Base-by-base conservation (phyloP, 2,329 filamentous ascomycete species). In the Curvularia verruculosa region DNA sequence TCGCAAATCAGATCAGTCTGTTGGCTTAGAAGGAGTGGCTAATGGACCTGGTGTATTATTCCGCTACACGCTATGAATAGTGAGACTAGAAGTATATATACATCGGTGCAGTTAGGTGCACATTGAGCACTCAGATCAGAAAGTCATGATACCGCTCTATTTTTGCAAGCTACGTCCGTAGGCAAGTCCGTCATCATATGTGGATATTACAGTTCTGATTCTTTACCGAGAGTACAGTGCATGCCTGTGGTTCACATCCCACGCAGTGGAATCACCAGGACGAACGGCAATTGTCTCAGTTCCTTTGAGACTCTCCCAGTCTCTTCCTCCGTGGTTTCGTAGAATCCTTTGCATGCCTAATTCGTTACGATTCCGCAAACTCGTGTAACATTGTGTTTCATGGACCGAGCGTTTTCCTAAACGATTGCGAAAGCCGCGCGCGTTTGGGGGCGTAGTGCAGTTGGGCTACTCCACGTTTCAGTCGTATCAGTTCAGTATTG, bases 21-120 rank as follows among this genome's bases (percentile, higher is more conserved):
- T 52, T 0, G 62, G 64, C 8, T 7, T 58, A 23, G 64, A 66
- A 31, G 64, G 64, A 9, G 49, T 66, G n/a, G 58, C 52, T 1
- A 59, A 59, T 26, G 63, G 63, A 0, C 39, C 58, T 1, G 63
- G 63, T 0, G 18, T 29, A 21, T 31, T 65, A 9, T 65, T 65
- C 49, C 60, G 63, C 4, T 63, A 65, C 24, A 56, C 52, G 3
- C 13, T 55, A 49, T 55, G 15, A 24, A 46, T 31, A 31, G 18
- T 21, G 18, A 12, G 2, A 7, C 31, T 15, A 18, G 13, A 4
- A 9, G 24, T 10, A 9, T 45, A 29, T 8, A 45, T 19, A n/a
- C n/a, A 3, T 28, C 8, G 6, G 41, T 5, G 13, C n/a, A 29
- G 1, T 46, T 19, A 29, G 13, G 26, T 6, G 3, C 10, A 18